These are phyloP conservation scores for Desmodesmus armatus DNA, from an alignment of 139 green algal genomes.

Conservation along the genomic window DNA sequence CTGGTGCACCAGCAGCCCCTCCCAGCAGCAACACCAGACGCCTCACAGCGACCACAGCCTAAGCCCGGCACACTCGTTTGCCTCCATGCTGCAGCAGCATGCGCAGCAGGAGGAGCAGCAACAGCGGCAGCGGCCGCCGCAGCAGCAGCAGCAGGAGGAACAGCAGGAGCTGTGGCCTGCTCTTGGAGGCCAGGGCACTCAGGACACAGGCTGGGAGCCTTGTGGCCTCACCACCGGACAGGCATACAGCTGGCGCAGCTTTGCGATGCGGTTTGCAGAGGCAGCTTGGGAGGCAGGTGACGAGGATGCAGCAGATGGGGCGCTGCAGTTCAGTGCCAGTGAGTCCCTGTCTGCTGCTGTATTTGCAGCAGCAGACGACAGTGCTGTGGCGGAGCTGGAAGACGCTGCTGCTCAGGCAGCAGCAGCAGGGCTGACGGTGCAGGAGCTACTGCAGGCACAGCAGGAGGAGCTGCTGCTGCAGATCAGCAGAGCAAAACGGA, in stretches of 20 bases:
- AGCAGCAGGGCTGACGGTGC: neutral
- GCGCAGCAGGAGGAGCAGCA: neutral
- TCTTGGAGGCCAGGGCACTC: no score
- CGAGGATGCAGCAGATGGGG: neutral
- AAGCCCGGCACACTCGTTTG: constrained; percentile 71
- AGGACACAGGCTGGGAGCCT: no score
- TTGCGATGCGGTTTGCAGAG: no score
- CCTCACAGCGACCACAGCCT: no score
- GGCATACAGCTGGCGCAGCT: no score
- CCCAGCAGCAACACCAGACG: no score
- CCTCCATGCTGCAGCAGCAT: constrained; percentile 77
- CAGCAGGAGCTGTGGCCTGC: neutral
- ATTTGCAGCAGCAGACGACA: constrained; percentile 52
- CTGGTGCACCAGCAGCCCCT: no score
- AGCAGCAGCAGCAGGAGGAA: neutral
- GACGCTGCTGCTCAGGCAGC: neutral
- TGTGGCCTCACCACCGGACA: no score
- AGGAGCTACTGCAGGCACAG: neutral
- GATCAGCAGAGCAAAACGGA: no score
- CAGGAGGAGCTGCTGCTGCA: neutral
- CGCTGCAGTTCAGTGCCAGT: neutral
- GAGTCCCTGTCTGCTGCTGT: constrained; percentile 68
- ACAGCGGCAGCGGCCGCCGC: neutral
- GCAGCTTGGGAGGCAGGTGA: no score
- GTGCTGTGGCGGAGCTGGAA: neutral